Percentiles rank a stretch among this genome's conserved stretches.
Conservation (phyloP, 2,329 filamentous ascomycete genomes). For the Aspergillus neotritici region DNA sequence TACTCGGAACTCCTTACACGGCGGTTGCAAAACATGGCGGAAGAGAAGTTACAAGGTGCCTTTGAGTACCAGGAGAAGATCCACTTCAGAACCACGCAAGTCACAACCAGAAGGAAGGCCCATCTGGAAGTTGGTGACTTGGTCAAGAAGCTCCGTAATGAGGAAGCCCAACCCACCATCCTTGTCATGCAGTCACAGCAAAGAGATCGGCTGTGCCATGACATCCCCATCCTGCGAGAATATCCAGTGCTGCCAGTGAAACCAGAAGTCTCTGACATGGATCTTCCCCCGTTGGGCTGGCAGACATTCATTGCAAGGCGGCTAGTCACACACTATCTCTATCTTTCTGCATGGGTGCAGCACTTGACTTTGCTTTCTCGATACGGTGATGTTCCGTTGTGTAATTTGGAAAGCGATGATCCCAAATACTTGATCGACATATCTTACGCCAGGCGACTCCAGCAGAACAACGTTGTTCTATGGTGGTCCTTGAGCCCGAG, state of each 20-base stretch:
- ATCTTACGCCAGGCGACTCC: slow-evolving; percentile 82
- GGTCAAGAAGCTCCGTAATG: slow-evolving; percentile 83
- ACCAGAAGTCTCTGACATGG: slow-evolving; percentile 76
- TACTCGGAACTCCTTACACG: slow-evolving; percentile 68
- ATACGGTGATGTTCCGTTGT: slow-evolving; percentile 90
- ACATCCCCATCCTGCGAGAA: slow-evolving; percentile 76
- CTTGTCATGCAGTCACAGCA: slow-evolving; percentile 89
- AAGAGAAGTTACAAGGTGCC: slow-evolving; percentile 68
- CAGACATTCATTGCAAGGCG: slow-evolving; percentile 82
- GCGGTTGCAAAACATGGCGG: slow-evolving; percentile 60
- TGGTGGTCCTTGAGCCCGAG: slow-evolving; percentile 91
- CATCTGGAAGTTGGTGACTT: slow-evolving; percentile 81
- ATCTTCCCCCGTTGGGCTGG: slow-evolving; percentile 88
- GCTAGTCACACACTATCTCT: slow-evolving; percentile 82
- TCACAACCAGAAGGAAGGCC: slow-evolving; percentile 84
- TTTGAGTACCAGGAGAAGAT: slow-evolving; percentile 84
- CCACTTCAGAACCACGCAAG: slow-evolving; percentile 77
- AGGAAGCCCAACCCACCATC: slow-evolving; percentile 73
- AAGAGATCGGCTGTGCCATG: slow-evolving; percentile 71
- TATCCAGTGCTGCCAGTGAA: slow-evolving; percentile 77
- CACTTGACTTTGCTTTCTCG: slow-evolving; percentile 82
- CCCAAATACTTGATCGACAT: slow-evolving; percentile 93
- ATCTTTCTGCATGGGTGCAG: slow-evolving; percentile 84
- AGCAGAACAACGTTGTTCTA: slow-evolving; percentile 85
- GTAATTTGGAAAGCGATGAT: slow-evolving; percentile 91